Evolutionary conservation across 2,329 filamentous ascomycete genomes (phyloP), one percentile per base, ranked within the genome.

Genomic region (Nothophoma quercina): DNA sequence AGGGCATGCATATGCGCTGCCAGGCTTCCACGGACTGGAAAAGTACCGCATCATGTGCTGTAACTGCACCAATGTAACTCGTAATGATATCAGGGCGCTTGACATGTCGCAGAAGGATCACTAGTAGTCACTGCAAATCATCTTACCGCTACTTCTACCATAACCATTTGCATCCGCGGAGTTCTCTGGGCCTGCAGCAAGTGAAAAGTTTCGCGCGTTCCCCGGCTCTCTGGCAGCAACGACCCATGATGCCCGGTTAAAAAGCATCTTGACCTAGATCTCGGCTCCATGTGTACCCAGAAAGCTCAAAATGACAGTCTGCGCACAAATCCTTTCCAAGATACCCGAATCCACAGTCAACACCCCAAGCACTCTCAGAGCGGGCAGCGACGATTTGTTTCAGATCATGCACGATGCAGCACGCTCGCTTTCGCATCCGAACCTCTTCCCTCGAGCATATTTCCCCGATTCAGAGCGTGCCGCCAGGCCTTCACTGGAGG

Each of bases 341-440:
- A 8, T 15, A 25, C 15, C n/a, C 6, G 5, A 12, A 38, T 7
- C 23, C n/a, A 26, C 28, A 44, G 22, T 39, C 34, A 3, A 16
- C 48, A 19, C 16, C 29, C 4, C 18, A 35, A 26, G 1, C 5
- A 38, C 16, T 12, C 22, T 13, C 13, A n/a, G n/a, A 23, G 10
- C 10, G 10, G 16, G 33, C 25, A 26, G 12, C 25, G 25, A 12
- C 12, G 25, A 26, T 32, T 9, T 9, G 29, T n/a, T n/a, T n/a
- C n/a, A n/a, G n/a, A n/a, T n/a, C 38, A 23, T 42, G 46, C 39
- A 49, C 33, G 26, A 49, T 36, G 33, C 28, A 40, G 39, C 36
- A 33, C 26, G 13, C 23, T 39, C 18, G 38, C 44, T 30, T 33
- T 33, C 32, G 19, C 30, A 16, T 25, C 12, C 15, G 15, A 21